A percentile compares a stretch with the other conserved stretches of the same genome.
Conservation (phyloP, 306 rosid species). For the Rubus idaeus region DNA sequence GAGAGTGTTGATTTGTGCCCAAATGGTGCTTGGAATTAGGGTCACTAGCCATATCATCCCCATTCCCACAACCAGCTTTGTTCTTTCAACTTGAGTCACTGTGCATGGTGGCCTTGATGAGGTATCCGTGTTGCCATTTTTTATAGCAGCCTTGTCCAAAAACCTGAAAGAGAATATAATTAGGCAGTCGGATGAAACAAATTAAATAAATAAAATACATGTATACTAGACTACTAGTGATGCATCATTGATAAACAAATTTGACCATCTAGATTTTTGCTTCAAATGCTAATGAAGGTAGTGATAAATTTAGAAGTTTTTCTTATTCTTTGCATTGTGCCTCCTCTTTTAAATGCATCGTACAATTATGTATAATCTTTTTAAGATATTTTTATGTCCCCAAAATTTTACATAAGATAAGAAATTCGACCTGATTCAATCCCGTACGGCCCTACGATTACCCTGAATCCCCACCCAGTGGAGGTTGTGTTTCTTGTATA, state of each 20-base stretch:
- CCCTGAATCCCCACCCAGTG: not conserved
- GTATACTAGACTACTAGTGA: too few species aligned
- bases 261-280: too few species aligned
- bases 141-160: slow-evolving; percentile 73
- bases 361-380: too few species aligned
- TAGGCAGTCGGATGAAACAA: too few species aligned
- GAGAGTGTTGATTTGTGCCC: slow-evolving; percentile 71
- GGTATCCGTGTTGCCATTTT: slow-evolving; percentile 24
- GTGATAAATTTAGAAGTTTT: too few species aligned
- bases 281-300: too few species aligned
- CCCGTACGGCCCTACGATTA: too few species aligned
- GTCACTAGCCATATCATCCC: slow-evolving; percentile 62
- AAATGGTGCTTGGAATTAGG: slow-evolving; percentile 65
- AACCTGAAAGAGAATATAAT: slow-evolving; percentile 38
- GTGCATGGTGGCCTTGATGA: slow-evolving; percentile 49
- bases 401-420: not conserved
- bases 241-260: too few species aligned
- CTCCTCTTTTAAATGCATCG: too few species aligned
- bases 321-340: too few species aligned
- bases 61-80: slow-evolving; percentile 61
- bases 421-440: not conserved
- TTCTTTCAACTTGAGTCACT: slow-evolving; percentile 69
- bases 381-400: not conserved
- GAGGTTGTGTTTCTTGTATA: slow-evolving; percentile 5
- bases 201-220: too few species aligned